Conservation (phyloP, 768 basidiomycete species). For the Suillus bovinus region DNA sequence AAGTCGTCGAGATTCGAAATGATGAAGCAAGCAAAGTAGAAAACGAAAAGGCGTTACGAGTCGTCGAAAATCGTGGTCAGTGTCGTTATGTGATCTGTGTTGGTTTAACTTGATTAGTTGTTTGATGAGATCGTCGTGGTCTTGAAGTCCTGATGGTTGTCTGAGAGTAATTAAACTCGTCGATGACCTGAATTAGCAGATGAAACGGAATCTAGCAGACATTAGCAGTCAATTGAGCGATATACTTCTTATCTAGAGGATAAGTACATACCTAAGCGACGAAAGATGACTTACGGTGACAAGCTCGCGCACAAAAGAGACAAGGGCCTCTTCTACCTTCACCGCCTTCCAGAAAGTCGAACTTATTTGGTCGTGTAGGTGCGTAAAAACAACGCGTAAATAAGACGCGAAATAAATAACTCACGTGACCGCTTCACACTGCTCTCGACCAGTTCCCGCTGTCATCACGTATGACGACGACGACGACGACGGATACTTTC, state of each 20-base stretch:
- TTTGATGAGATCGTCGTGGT: slow-evolving; percentile 16
- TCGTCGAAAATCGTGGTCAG: slow-evolving; percentile 28
- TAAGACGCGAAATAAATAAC: slow-evolving; percentile 23
- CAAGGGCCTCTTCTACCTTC: slow-evolving; percentile 6
- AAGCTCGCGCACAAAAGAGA: slow-evolving; percentile 24
- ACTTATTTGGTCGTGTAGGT: slow-evolving; percentile 36
- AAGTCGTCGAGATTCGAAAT: slow-evolving; percentile 19
- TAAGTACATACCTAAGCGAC: slow-evolving; percentile 22
- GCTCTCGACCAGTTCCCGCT: not conserved
- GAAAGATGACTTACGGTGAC: slow-evolving; percentile 29
- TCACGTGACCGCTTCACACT: slow-evolving; percentile 10
- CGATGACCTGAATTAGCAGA: slow-evolving; percentile 23
- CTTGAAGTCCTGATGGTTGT: slow-evolving; percentile 16
- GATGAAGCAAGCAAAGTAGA: slow-evolving; percentile 9
- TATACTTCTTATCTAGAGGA: not conserved
- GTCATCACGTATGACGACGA: not conserved
- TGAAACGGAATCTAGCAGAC: slow-evolving; percentile 14
- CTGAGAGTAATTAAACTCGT: slow-evolving; percentile 24
- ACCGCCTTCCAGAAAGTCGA: slow-evolving; percentile 25
- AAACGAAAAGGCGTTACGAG: slow-evolving; percentile 5
- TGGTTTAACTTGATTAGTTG: slow-evolving; percentile 19
- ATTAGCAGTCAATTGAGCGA: not conserved
- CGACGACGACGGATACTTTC: not conserved
- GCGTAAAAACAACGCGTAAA: slow-evolving; percentile 34
- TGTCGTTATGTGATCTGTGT: slow-evolving; percentile 19